Conservation (phyloP, 139 green algal species). For the Zygnema cylindricum region DNA sequence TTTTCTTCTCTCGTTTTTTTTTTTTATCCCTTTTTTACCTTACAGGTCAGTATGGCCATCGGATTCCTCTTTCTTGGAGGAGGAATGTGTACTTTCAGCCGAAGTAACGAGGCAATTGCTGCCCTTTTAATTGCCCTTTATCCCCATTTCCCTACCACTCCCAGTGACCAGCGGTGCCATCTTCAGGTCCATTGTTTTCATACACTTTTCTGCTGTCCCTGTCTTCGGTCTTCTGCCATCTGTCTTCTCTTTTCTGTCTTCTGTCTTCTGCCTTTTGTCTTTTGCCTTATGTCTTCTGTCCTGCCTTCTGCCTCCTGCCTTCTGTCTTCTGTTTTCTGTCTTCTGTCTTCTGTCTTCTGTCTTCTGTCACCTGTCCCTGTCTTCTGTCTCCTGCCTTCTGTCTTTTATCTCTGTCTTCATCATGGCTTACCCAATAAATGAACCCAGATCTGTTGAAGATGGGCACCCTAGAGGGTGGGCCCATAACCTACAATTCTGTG, state of each 20-base stretch:
- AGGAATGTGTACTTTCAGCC: constrained; percentile 79
- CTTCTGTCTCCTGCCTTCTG: too few species aligned
- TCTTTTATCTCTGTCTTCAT: background rate
- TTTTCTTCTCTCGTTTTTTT: background rate
- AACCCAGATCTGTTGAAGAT: too few species aligned
- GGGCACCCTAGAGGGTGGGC: too few species aligned
- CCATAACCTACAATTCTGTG: too few species aligned
- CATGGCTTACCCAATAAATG: background rate
- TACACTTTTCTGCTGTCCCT: background rate
- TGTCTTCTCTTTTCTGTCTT: too few species aligned
- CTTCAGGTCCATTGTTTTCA: constrained; percentile 75
- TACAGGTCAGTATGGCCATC: constrained; percentile 77
- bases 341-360: too few species aligned
- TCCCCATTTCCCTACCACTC: constrained; percentile 76
- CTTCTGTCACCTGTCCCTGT: too few species aligned
- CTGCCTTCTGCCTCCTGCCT: too few species aligned
- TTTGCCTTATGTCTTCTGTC: too few species aligned
- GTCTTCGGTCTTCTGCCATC: background rate
- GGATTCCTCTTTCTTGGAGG: constrained; percentile 92
- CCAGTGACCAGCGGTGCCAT: constrained; percentile 89
- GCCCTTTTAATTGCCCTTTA: constrained; percentile 88
- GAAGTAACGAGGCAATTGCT: constrained; percentile 76
- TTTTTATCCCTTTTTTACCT: background rate
- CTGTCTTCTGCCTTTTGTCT: too few species aligned
- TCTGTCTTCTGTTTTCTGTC: too few species aligned